Conservation (phyloP, 2,329 filamentous ascomycete genomes). For the Epichloe elymi region DNA sequence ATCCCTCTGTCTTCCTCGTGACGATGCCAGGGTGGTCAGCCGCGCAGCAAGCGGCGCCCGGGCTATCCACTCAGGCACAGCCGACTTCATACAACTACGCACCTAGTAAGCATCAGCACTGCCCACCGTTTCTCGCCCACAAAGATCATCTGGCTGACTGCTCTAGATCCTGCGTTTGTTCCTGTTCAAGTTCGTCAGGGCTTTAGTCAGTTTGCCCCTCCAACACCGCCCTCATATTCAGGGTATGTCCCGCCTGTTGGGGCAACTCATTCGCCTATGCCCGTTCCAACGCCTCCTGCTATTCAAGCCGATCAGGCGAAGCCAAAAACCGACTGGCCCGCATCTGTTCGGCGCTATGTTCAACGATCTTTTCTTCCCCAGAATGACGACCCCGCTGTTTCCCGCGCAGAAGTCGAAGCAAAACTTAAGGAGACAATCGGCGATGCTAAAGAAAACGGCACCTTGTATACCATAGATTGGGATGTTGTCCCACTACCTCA, state of each 20-base stretch:
- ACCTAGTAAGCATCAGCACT: constrained; percentile 19
- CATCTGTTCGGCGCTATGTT: constrained; percentile 76
- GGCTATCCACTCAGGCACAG: constrained; percentile 25
- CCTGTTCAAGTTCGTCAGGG: constrained; percentile 49
- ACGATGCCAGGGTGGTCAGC: constrained; percentile 27
- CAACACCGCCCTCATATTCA: constrained; percentile 20
- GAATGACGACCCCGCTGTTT: constrained; percentile 51
- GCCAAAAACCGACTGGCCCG: constrained; percentile 65
- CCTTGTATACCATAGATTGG: constrained; percentile 70
- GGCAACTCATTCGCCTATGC: constrained; percentile 16
- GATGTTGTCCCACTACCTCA: constrained; percentile 72
- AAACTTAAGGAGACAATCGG: constrained; percentile 82
- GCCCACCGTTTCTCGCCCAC: not conserved
- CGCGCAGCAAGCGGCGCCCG: constrained; percentile 25
- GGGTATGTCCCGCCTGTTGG: constrained; percentile 17
- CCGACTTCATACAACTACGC: constrained; percentile 25
- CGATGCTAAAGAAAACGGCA: constrained; percentile 59
- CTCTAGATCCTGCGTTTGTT: constrained; percentile 43
- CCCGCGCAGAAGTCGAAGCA: constrained; percentile 59
- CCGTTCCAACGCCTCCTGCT: constrained; percentile 16
- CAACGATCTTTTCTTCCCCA: constrained; percentile 72
- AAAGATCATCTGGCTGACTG: constrained; percentile 11
- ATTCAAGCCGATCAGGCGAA: constrained; percentile 22
- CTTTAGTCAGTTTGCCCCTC: constrained; percentile 33
- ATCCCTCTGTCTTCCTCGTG: constrained; percentile 3